Evolutionary conservation across 2,329 filamentous ascomycete species (phyloP), one percentile per base, ranked within the genome.

Genomic region (Cytospora piceicola): DNA sequence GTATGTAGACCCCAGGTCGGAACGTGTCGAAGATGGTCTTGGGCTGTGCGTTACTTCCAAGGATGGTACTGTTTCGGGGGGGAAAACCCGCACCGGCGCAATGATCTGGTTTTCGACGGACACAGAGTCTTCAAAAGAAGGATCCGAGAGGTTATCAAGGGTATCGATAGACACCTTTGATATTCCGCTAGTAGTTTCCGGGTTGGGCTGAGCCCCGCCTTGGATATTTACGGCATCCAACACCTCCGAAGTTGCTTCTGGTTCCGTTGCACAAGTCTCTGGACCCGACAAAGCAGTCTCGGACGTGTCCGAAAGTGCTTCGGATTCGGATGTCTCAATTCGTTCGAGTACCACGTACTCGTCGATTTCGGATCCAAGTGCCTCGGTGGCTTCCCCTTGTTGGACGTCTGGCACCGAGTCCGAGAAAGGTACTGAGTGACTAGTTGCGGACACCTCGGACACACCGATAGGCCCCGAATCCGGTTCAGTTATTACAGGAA

Each of bases 391-490:
- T 32, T 60, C 61, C 54, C 61, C 9, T 20, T 61, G 46, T 27
- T 12, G 20, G 27, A 53, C 27, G 17, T 62, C 56, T 9, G 32
- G 20, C 29, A 29, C 61, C 30, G 54, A 59, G n/a, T 52, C 54
- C 58, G 52, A 46, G 39, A 22, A 30, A 29, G 59, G 52, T 46
- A 30, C 46, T 29, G 42, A 17, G 24, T 49, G 12, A 32, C 51
- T 42, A 36, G 17, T n/a, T 22, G 61, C 49, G 29, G 61, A n/a
- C 27, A 53, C 36, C 34, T 58, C 49, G 60, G 60, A 52, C 27
- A 54, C 39, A 53, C 36, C 57, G 27, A 39, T 20, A 49, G 5
- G 7, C 24, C 22, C 39, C 17, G n/a, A n/a, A 14, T 32, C 57
- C 14, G 42, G 3, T 12, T 34, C 39, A 20, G 53, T 17, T n/a